Percentiles rank a stretch among this genome's conserved stretches.
phyloP scores from a whole-genome alignment of 2,329 filamentous ascomycete species.

The Tetracladium maxilliforme region DNA sequence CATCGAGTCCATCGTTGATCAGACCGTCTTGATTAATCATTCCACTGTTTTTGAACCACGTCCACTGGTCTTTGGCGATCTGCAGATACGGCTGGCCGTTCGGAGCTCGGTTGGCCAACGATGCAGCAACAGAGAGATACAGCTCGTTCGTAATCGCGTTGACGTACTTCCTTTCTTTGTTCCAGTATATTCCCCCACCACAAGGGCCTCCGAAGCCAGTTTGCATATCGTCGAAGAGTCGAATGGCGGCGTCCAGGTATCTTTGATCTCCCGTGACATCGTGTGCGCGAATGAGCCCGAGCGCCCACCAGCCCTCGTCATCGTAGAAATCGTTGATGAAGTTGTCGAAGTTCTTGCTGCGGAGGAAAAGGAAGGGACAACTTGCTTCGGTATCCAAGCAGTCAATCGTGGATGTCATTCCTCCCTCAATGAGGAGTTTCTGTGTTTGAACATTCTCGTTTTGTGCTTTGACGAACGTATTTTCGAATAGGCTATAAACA shows the following conservation, averaged over 20 bases:
- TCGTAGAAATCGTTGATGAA: conserved; percentile 42
- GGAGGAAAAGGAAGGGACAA: no score
- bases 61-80: conserved; percentile 29
- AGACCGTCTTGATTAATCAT: conserved; percentile 29
- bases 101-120: conserved; percentile 33
- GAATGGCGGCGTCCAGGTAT: conserved; percentile 37
- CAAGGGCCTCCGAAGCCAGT: no score
- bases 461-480: no score
- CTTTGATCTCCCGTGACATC: conserved; percentile 34
- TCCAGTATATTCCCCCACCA: not conserved
- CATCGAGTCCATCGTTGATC: conserved; percentile 36
- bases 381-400: no score
- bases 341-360: no score
- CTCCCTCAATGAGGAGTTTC: no score
- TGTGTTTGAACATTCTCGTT: no score
- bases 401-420: no score
- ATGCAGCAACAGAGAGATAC: conserved; percentile 36
- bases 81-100: conserved; percentile 21
- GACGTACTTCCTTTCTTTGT: conserved; percentile 17
- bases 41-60: conserved; percentile 31
- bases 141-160: conserved; percentile 42
- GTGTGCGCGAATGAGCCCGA: conserved; percentile 40
- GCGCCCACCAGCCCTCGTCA: conserved; percentile 50
- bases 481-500: no score
- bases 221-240: conserved; percentile 41